phyloP scores from a whole-genome alignment of 2,329 filamentous ascomycete species.

The Didymella pomorum region DNA sequence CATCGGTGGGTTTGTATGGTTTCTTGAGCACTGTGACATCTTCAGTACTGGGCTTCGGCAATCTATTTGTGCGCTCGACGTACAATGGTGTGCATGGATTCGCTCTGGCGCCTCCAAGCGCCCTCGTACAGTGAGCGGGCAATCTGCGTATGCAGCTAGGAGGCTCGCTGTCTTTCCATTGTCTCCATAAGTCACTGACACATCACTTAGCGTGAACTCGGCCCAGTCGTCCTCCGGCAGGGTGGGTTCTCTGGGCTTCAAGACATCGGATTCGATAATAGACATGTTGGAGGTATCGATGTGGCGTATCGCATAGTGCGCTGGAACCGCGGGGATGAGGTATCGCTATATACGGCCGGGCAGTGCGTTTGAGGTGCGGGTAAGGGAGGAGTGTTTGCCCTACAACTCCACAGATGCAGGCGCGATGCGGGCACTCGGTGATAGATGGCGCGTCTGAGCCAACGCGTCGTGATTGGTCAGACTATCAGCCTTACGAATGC shows the following conservation, averaged over 20 bases:
- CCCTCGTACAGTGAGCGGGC: slow-evolving; percentile 70
- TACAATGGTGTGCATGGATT: slow-evolving; percentile 42
- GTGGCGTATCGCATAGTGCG: slow-evolving; percentile 13
- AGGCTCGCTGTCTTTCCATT: slow-evolving; percentile 64
- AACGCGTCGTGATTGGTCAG: slow-evolving; percentile 14
- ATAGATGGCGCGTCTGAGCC: slow-evolving; percentile 8
- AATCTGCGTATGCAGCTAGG: slow-evolving; percentile 66
- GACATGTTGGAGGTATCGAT: slow-evolving; percentile 31
- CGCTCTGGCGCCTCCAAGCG: slow-evolving; percentile 55
- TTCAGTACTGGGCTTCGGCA: slow-evolving; percentile 18
- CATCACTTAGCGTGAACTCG: slow-evolving; percentile 68
- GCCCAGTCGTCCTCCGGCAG: slow-evolving; percentile 63
- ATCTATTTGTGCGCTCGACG: slow-evolving; percentile 13
- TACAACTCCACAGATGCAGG: neutral
- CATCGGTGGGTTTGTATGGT: slow-evolving; percentile 45
- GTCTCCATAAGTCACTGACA: slow-evolving; percentile 65
- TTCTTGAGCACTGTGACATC: slow-evolving; percentile 41
- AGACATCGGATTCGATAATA: slow-evolving; percentile 47
- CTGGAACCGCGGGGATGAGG: neutral
- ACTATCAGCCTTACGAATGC: neutral
- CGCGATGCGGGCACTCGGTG: slow-evolving; percentile 5
- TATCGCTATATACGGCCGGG: neutral
- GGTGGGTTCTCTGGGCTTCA: slow-evolving; percentile 53
- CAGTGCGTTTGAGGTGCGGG: neutral
- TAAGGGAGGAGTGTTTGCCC: neutral